Conservation (phyloP, 2,329 filamentous ascomycete species). For the Hawksworthiomyces lignivorus region DNA sequence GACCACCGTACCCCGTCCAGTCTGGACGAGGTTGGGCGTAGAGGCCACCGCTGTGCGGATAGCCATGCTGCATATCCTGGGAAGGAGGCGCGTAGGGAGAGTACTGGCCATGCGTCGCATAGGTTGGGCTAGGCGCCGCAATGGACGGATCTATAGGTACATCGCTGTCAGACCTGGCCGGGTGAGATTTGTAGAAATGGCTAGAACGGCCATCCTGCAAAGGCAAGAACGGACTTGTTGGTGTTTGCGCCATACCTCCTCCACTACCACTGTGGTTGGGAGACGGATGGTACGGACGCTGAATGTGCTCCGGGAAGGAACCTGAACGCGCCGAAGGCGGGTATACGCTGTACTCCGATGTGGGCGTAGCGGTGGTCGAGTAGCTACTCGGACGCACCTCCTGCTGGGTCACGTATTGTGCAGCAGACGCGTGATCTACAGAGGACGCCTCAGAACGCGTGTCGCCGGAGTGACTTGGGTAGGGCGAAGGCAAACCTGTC, state of each 20-base stretch:
- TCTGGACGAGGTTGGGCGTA: slow-evolving; percentile 67
- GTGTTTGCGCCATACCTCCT: slow-evolving; percentile 91
- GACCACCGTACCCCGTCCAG: slow-evolving; percentile 61
- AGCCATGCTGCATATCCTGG: slow-evolving; percentile 79
- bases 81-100: slow-evolving; percentile 77
- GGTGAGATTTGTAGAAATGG: slow-evolving; percentile 57
- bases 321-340: slow-evolving; percentile 69
- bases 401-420: slow-evolving; percentile 76
- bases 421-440: slow-evolving; percentile 91
- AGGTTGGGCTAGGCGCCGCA: slow-evolving; percentile 85
- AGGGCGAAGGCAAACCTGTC: slow-evolving; percentile 77
- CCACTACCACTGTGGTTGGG: slow-evolving; percentile 63
- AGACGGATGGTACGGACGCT: slow-evolving; percentile 75
- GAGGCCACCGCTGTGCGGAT: slow-evolving; percentile 55
- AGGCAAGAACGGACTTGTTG: slow-evolving; percentile 95
- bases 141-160: slow-evolving; percentile 99
- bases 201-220: slow-evolving; percentile 76
- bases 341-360: slow-evolving; percentile 80
- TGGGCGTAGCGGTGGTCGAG: slow-evolving; percentile 72
- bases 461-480: slow-evolving; percentile 57
- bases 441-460: slow-evolving; percentile 75
- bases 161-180: slow-evolving; percentile 90
- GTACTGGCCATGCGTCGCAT: slow-evolving; percentile 62
- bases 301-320: slow-evolving; percentile 81
- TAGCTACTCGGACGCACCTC: slow-evolving; percentile 64